Evolutionary conservation across 1,284 basidiomycete genomes (phyloP).

Genomic region (Cryptococcus hybrid): DNA sequence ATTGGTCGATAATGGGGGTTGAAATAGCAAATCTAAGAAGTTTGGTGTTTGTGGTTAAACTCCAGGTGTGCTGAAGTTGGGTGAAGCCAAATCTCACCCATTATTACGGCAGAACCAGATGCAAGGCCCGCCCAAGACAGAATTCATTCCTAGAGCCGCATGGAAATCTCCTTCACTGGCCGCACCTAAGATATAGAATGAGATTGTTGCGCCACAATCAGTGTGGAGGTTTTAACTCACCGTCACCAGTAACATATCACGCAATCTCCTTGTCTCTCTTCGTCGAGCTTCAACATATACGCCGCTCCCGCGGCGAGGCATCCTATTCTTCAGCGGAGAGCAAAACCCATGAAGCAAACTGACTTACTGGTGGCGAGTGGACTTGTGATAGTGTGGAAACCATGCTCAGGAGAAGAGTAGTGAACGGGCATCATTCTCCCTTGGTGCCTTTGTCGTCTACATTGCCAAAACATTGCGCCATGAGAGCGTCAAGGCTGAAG

Average conservation of each 20-base stretch:
- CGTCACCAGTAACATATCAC: slow-evolving; percentile 87
- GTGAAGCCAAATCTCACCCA: slow-evolving; percentile 61
- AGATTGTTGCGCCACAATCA: not conserved
- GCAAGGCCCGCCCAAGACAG: slow-evolving; percentile 51
- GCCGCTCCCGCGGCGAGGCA: slow-evolving; percentile 93
- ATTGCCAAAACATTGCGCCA: slow-evolving; percentile 88
- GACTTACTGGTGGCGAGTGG: slow-evolving; percentile 79
- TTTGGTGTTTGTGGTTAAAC: no score
- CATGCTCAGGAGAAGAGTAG: slow-evolving; percentile 70
- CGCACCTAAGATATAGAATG: slow-evolving; percentile 35
- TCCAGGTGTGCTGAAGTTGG: slow-evolving; percentile 49
- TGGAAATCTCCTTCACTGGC: slow-evolving; percentile 59
- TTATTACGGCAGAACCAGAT: slow-evolving; percentile 51
- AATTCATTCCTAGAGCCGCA: slow-evolving; percentile 55
- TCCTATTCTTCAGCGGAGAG: slow-evolving; percentile 39
- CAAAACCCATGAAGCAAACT: not conserved
- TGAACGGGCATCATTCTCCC: slow-evolving; percentile 90
- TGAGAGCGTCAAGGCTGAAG: slow-evolving; percentile 67
- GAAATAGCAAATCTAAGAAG: slow-evolving; percentile 89
- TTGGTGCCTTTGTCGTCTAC: slow-evolving; percentile 71
- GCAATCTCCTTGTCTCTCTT: slow-evolving; percentile 68
- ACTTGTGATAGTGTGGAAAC: slow-evolving; percentile 92
- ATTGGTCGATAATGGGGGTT: slow-evolving; percentile 86
- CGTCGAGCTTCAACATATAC: slow-evolving; percentile 80
- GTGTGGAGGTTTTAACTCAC: slow-evolving; percentile 21